Evolutionary conservation across 2,329 filamentous ascomycete genomes (phyloP).

Genomic region (Periconia macrospinosa): DNA sequence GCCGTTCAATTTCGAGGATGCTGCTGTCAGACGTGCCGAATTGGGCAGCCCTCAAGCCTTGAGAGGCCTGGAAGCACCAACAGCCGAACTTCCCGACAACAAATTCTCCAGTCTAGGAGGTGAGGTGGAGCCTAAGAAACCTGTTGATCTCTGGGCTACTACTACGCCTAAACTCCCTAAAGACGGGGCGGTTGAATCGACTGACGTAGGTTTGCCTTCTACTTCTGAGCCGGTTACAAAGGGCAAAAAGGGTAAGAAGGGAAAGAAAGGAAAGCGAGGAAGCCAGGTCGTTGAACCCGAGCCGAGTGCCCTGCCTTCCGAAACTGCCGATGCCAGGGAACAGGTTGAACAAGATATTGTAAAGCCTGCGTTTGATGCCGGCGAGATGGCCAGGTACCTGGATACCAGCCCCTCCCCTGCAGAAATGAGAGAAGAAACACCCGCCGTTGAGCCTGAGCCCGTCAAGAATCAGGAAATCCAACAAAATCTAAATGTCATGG

Average conservation of each 20-base stretch:
- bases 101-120: slow-evolving; percentile 2
- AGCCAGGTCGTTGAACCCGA: slow-evolving; percentile 21
- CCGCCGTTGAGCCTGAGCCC: background rate
- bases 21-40: slow-evolving; percentile 16
- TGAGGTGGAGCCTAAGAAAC: slow-evolving; percentile 1
- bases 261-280: slow-evolving; percentile 30
- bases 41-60: slow-evolving; percentile 3
- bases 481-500: slow-evolving; percentile 11
- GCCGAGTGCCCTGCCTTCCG: slow-evolving; percentile 7
- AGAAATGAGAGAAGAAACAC: background rate
- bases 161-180: slow-evolving; percentile 6
- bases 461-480: background rate
- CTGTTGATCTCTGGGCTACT: slow-evolving; percentile 12
- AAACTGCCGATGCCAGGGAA: background rate
- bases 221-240: slow-evolving; percentile 8
- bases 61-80: slow-evolving; percentile 1
- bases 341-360: slow-evolving; percentile 22
- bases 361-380: slow-evolving; percentile 20
- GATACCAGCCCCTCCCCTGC: slow-evolving; percentile 1
- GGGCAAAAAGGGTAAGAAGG: slow-evolving; percentile 36
- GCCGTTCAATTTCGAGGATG: slow-evolving; percentile 13
- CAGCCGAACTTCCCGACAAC: slow-evolving; percentile 1
- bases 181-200: background rate
- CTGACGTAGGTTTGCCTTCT: background rate
- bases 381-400: slow-evolving; percentile 8